Conservation (phyloP, 1,139 yeast species). For the Groenewaldozyma sp. region DNA sequence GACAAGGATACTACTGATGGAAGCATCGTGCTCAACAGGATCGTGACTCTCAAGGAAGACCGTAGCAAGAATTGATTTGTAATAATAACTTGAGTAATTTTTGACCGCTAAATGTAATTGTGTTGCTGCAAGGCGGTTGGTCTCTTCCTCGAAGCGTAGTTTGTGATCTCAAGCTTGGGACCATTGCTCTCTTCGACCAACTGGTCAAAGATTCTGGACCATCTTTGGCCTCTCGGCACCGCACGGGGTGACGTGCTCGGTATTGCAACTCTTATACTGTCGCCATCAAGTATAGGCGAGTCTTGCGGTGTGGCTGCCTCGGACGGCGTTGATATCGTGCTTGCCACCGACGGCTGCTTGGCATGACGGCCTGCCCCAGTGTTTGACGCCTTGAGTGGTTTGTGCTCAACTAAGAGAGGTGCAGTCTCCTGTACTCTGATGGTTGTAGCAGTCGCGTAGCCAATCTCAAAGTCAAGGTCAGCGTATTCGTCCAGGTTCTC, state of each 20-base stretch:
- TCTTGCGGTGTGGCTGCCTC: conserved; percentile 2
- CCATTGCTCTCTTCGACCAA: not conserved
- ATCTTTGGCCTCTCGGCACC: not conserved
- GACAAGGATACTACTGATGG: conserved; percentile 66
- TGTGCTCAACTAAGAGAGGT: not conserved
- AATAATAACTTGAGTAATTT: too few species aligned
- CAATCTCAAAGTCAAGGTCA: not conserved
- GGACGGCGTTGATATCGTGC: not conserved
- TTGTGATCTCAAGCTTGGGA: not conserved
- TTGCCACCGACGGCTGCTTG: not conserved
- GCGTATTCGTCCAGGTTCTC: conserved; percentile 8
- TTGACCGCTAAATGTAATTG: not conserved
- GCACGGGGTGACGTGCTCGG: not conserved
- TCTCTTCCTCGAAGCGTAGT: not conserved
- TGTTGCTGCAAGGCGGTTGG: conserved; percentile 1
- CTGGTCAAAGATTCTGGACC: not conserved
- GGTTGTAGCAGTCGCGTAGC: not conserved
- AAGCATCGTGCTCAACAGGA: conserved; percentile 66
- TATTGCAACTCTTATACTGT: not conserved
- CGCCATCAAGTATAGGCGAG: not conserved
- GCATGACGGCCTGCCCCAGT: not conserved
- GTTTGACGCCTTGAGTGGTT: not conserved
- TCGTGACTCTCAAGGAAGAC: conserved; percentile 79
- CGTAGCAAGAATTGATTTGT: conserved; percentile 28
- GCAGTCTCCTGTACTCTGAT: not conserved